These are phyloP conservation scores for Scutellaria galericulata DNA, from an alignment of 257 asterid genomes.

Conservation along the genomic window DNA sequence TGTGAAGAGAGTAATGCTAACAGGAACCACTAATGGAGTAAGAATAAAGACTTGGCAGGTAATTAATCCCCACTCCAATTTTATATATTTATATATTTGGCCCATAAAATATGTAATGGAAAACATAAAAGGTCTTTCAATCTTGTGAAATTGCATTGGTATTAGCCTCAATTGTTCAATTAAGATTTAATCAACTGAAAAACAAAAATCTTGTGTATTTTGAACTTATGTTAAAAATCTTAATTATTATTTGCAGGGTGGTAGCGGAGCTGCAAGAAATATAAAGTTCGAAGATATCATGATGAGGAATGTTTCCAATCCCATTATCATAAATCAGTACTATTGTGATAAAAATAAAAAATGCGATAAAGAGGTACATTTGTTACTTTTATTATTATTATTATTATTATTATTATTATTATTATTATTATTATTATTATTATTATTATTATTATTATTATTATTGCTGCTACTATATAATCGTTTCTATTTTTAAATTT, in stretches of 20 bases:
- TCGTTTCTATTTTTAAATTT: background rate
- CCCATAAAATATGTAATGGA: no score
- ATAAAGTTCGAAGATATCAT: constrained; percentile 64
- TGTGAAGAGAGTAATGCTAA: constrained; percentile 60
- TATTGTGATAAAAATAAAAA: constrained; percentile 68
- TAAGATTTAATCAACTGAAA: no score
- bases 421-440: background rate
- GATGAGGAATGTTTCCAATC: constrained; percentile 76
- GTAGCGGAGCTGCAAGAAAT: constrained; percentile 75
- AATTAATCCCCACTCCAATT: background rate
- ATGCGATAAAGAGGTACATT: constrained; percentile 64
- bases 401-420: background rate
- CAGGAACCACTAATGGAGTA: constrained; percentile 85
- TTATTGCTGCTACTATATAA: no score
- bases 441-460: background rate
- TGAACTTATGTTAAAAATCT: no score
- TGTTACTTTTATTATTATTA: background rate
- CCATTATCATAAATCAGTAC: constrained; percentile 82
- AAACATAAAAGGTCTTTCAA: no score
- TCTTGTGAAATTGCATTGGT: no score
- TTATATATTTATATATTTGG: no score
- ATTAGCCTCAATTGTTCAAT: no score
- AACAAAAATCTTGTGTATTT: no score
- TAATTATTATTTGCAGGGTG: constrained; percentile 59
- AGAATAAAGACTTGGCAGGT: constrained; percentile 99